Percentiles rank a stretch among this genome's conserved stretches.
Conservation (phyloP, 2,329 filamentous ascomycete genomes). For the Myriosclerotinia curreyana region DNA sequence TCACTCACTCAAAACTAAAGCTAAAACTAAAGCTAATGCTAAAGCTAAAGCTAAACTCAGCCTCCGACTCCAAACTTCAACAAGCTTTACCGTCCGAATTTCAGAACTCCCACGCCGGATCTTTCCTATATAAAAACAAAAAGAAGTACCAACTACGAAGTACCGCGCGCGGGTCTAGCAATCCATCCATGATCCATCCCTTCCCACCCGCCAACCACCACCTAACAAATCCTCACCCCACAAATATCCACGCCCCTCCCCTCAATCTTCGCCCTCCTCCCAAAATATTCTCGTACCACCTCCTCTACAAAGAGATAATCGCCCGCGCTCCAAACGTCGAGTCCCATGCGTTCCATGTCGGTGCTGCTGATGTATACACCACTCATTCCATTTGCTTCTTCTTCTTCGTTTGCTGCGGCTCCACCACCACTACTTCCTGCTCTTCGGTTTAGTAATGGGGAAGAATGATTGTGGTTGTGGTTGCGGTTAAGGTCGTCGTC, state of each 20-base stretch:
- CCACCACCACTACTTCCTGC: not conserved
- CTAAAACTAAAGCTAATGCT: too few relatives aligned
- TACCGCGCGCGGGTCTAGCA: not conserved
- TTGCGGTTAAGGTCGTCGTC: slow-evolving; percentile 34
- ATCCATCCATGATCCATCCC: not conserved
- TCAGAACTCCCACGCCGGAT: not conserved
- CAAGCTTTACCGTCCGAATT: not conserved
- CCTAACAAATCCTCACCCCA: slow-evolving; percentile 64
- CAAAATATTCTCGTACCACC: slow-evolving; percentile 64
- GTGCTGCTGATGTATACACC: slow-evolving; percentile 58
- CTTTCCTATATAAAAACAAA: not conserved
- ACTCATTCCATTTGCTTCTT: slow-evolving; percentile 32
- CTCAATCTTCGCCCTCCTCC: slow-evolving; percentile 59
- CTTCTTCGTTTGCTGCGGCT: slow-evolving; percentile 49
- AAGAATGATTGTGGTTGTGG: not conserved
- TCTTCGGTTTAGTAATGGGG: not conserved
- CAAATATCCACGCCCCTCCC: slow-evolving; percentile 72
- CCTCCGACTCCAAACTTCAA: slow-evolving; percentile 3
- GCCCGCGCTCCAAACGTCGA: slow-evolving; percentile 71
- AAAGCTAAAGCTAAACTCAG: too few relatives aligned
- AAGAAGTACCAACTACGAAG: not conserved
- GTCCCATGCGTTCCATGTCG: slow-evolving; percentile 67
- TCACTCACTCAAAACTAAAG: not conserved
- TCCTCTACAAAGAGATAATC: slow-evolving; percentile 68
- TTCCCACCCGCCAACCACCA: too few relatives aligned